Evolutionary conservation across 805 yeast species (phyloP).

Genomic region (Komagataella pastoris): DNA sequence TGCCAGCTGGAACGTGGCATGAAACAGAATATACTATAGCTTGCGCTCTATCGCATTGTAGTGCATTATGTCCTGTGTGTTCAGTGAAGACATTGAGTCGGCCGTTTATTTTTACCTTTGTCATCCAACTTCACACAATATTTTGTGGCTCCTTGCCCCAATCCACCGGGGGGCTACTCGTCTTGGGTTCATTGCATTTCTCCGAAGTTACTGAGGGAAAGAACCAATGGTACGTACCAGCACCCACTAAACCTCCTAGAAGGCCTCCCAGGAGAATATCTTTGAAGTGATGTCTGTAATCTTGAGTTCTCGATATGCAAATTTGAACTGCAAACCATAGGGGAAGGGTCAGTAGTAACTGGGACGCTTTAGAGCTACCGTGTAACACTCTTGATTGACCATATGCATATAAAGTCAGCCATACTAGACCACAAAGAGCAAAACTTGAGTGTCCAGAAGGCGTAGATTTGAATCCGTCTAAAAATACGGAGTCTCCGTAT

Average conservation of each 20-base stretch:
- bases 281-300: constrained; percentile 81
- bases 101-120: background rate
- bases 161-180: background rate
- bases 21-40: background rate
- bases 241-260: constrained; percentile 46
- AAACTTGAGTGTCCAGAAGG: constrained; percentile 72
- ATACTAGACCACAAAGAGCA: constrained; percentile 54
- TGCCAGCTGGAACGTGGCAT: background rate
- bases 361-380: constrained; percentile 3
- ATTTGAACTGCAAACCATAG: constrained; percentile 52
- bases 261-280: constrained; percentile 65
- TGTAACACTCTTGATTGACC: constrained; percentile 12
- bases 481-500: constrained; percentile 15
- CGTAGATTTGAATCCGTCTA: constrained; percentile 66
- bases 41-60: background rate
- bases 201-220: constrained; percentile 5
- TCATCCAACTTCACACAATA: background rate
- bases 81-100: too few relatives aligned
- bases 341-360: constrained; percentile 25
- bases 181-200: background rate
- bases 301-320: constrained; percentile 74
- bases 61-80: background rate
- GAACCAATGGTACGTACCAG: constrained; percentile 12
- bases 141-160: background rate
- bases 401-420: constrained; percentile 48